Evolutionary conservation across 1,284 basidiomycete genomes (phyloP).

Genomic region (Ustilago loliicola): DNA sequence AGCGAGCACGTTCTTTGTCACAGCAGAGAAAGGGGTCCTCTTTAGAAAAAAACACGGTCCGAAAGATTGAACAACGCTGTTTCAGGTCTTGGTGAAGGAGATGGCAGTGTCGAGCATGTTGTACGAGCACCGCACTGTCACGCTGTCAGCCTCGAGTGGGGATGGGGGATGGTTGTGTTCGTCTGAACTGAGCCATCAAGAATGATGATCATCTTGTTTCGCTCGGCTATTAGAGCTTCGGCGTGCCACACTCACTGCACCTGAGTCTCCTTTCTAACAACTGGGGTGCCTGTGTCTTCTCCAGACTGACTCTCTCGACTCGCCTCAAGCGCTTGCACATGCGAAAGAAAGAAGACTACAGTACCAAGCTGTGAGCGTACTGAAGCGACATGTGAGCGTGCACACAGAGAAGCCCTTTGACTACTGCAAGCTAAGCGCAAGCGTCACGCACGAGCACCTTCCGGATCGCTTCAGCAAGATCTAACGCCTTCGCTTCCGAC

Average conservation of each 20-base stretch:
- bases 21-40: not conserved
- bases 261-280: not conserved
- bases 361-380: conserved; percentile 6
- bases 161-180: too few relatives aligned
- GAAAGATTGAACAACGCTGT: too few relatives aligned
- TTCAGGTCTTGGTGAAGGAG: too few relatives aligned
- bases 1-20: not conserved
- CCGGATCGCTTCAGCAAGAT: conserved; percentile 3
- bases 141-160: too few relatives aligned
- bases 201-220: not conserved
- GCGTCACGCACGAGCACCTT: not conserved
- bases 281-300: not conserved
- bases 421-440: not conserved
- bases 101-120: too few relatives aligned
- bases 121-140: too few relatives aligned
- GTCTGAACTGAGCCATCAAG: not conserved
- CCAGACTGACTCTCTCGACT: too few relatives aligned
- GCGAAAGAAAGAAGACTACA: not conserved
- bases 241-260: not conserved
- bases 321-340: not conserved
- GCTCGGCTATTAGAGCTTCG: not conserved
- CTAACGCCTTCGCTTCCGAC: conserved; percentile 17
- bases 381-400: not conserved
- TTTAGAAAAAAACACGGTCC: too few relatives aligned
- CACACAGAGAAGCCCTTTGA: not conserved